Evolutionary conservation across 257 asterid genomes (phyloP).

Genomic region (Scutellaria baicalensis): DNA sequence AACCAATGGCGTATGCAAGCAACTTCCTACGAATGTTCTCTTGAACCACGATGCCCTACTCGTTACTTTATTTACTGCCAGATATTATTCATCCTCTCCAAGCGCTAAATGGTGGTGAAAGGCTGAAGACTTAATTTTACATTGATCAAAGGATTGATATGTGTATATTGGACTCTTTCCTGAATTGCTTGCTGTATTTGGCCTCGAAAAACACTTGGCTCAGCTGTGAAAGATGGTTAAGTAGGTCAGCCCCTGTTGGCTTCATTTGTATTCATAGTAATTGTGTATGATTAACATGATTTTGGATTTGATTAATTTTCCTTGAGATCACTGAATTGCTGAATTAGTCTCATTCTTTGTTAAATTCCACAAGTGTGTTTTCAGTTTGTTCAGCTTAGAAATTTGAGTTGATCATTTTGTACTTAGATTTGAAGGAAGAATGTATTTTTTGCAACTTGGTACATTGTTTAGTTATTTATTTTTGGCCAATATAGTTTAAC

Average conservation of each 20-base stretch:
- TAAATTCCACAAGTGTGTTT: background rate
- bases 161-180: constrained; percentile 17
- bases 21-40: constrained; percentile 86
- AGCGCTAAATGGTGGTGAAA: constrained; percentile 22
- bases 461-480: too few species aligned
- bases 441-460: background rate
- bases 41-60: constrained; percentile 19
- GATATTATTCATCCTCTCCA: constrained; percentile 12
- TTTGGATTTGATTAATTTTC: background rate
- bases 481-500: background rate
- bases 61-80: constrained; percentile 8
- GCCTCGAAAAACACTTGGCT: constrained; percentile 12
- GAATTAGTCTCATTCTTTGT: background rate
- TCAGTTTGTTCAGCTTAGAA: background rate
- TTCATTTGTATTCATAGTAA: constrained; percentile 24
- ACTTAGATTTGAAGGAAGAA: background rate
- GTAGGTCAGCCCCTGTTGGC: constrained; percentile 16
- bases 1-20: constrained; percentile 96
- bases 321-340: background rate
- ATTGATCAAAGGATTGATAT: constrained; percentile 19
- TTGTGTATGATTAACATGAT: constrained; percentile 18
- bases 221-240: constrained; percentile 18
- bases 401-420: background rate
- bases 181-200: constrained; percentile 10
- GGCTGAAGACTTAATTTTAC: constrained; percentile 21